Base-by-base conservation (phyloP, 768 basidiomycete species). In the Trametopsis cervina region DNA sequence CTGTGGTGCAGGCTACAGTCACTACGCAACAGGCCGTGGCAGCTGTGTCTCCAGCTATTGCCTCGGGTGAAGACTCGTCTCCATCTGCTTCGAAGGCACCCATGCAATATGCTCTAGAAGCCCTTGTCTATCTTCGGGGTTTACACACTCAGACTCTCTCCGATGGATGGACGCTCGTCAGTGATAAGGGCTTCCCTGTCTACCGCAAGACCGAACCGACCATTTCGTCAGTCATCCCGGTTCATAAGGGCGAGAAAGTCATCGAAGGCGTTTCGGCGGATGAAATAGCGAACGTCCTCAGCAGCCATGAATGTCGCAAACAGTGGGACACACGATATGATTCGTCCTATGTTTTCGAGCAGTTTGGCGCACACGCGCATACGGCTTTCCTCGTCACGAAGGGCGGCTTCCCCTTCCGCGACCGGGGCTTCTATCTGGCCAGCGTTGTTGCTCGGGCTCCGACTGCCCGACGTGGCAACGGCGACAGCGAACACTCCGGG, bases 231-330 rank as follows among this genome's bases (percentile, higher is more conserved):
- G 70, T 78, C 44, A 80, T 93, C 25, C 90, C 91, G 0, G 80
- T 98, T 2, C 85, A 91, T 63, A 85, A 83, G 56, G 92, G 89
- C 0, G 82, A 85, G 60, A 89, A 89, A 66, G 90, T 97, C 51
- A 84, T 98, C 42, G 89, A 97, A 61, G 92, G 93, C 3, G 78
- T 94, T 10, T 88, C 91, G 1, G 93, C 93, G 1, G 94, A 96
- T 60, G 95, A 99, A 62, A 72, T 97, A 27, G 83, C 80, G 0
- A 73, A 83, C 1, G 75, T 88, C 18, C 73, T 96, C 15, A 74
- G 74, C 6, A 83, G 83, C 52, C 75, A 77, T 35, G 77, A 81
- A 42, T 85, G 83, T 49, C 76, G 89, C 51, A 83, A 80, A 62
- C 74, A 76, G 22, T 96, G 93, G 93, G 93, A 96, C 59, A 85